A percentile compares a stretch with the other conserved stretches of the same genome.
Evolutionary conservation across 202 grass and related monocot species (phyloP).

Genomic region (Zizania palustris): DNA sequence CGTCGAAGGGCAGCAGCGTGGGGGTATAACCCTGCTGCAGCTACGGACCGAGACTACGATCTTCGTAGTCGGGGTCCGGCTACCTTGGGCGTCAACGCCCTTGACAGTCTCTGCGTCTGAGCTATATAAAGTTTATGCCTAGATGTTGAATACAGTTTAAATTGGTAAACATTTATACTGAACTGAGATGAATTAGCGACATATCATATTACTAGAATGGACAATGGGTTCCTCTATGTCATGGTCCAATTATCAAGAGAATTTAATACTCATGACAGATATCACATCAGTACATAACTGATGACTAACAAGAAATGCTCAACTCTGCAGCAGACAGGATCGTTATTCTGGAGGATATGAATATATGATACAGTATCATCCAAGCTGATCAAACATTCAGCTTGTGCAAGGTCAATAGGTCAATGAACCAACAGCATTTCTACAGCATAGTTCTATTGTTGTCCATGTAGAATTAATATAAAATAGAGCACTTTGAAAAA

Average conservation of each 20-base stretch:
- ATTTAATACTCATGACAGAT: not conserved
- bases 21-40: too few relatives aligned
- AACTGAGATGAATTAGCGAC: not conserved
- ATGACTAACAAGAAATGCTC: not conserved
- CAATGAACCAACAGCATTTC: conserved; percentile 9
- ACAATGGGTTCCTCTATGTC: not conserved
- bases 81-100: too few relatives aligned
- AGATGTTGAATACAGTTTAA: conserved; percentile 4
- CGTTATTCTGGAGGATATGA: not conserved
- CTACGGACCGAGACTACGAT: too few relatives aligned
- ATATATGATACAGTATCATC: not conserved
- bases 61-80: too few relatives aligned
- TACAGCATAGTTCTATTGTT: not conserved
- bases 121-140: not conserved
- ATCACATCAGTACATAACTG: conserved; percentile 7
- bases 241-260: not conserved
- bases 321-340: not conserved
- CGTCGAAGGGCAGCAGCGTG: too few relatives aligned
- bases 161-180: not conserved
- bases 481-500: not conserved
- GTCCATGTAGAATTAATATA: not conserved
- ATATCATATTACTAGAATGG: too few relatives aligned
- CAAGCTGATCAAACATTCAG: not conserved
- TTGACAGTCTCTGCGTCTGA: not conserved
- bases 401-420: not conserved